Percentiles rank a stretch among this genome's conserved stretches.
These are phyloP conservation scores for Alternaria postmessia DNA, from an alignment of 2,329 filamentous ascomycete genomes.

Conservation along the genomic window DNA sequence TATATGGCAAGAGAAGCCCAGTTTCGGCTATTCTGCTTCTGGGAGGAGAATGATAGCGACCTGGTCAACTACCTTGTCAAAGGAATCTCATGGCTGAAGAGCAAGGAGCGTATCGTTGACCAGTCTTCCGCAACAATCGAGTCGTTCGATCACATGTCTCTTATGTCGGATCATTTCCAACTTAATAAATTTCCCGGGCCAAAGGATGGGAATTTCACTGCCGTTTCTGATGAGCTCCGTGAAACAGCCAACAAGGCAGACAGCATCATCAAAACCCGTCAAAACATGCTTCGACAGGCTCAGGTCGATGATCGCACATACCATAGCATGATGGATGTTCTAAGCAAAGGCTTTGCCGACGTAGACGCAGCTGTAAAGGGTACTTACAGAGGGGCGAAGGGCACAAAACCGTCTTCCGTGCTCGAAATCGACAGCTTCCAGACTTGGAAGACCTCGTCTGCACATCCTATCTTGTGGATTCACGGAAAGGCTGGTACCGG, in stretches of 20 bases:
- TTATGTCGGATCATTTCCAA: constrained; percentile 41
- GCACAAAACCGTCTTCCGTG: constrained; percentile 21
- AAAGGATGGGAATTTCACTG: constrained; percentile 37
- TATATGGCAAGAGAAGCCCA: constrained; percentile 25
- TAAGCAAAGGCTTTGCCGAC: constrained; percentile 31
- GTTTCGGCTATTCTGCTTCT: constrained; percentile 34
- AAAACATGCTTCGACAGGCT: constrained; percentile 29
- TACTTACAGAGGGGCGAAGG: constrained; percentile 19
- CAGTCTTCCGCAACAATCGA: constrained; percentile 36
- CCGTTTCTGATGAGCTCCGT: constrained; percentile 37
- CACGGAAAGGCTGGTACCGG: constrained; percentile 33
- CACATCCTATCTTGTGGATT: constrained; percentile 28
- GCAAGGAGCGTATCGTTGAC: constrained; percentile 40
- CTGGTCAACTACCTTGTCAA: constrained; percentile 22
- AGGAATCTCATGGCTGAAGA: constrained; percentile 19
- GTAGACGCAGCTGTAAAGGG: constrained; percentile 24
- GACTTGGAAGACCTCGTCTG: constrained; percentile 19
- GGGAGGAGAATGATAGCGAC: constrained; percentile 30
- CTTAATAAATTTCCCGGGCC: constrained; percentile 42
- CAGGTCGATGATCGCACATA: constrained; percentile 28
- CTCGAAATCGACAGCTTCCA: constrained; percentile 22
- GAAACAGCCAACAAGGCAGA: constrained; percentile 26
- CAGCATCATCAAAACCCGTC: constrained; percentile 31
- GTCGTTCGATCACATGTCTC: constrained; percentile 28
- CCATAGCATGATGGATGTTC: constrained; percentile 24